These are phyloP conservation scores for Crucibulum parvulum DNA, from an alignment of 1,284 basidiomycete species.

Conservation along the genomic window DNA sequence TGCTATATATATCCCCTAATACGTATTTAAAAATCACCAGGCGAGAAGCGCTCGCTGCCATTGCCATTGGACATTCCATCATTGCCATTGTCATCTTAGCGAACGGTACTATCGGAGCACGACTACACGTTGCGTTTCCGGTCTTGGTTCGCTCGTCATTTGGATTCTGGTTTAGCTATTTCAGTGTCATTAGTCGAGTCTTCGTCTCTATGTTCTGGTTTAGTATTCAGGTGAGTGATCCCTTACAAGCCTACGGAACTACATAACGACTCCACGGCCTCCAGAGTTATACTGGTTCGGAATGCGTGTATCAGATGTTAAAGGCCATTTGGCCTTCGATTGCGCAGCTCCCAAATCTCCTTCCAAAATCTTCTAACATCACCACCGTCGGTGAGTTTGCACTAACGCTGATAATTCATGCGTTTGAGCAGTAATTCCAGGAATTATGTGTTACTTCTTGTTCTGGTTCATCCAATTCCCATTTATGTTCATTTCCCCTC, in stretches of 20 bases:
- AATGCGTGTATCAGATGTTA: conserved; percentile 76
- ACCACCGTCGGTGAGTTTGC: conserved; percentile 59
- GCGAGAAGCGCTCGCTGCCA: conserved; percentile 67
- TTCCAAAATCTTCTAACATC: conserved; percentile 65
- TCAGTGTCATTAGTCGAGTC: conserved; percentile 76
- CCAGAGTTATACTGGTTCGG: conserved; percentile 67
- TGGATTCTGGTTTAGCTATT: conserved; percentile 83
- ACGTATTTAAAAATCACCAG: no score
- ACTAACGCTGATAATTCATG: neutral
- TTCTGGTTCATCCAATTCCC: conserved; percentile 82
- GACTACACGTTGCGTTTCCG: conserved; percentile 67
- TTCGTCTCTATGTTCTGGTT: conserved; percentile 85
- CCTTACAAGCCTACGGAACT: neutral
- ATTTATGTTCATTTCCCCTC: conserved; percentile 79
- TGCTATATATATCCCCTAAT: no score
- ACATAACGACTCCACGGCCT: conserved; percentile 5
- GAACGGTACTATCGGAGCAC: conserved; percentile 78
- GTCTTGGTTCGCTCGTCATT: conserved; percentile 80
- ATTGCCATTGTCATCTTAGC: conserved; percentile 64
- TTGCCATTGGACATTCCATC: conserved; percentile 66
- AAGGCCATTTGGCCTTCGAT: conserved; percentile 83
- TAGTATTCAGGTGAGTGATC: conserved; percentile 53
- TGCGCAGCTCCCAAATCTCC: conserved; percentile 65
- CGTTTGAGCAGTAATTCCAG: conserved; percentile 24
- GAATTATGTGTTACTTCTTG: conserved; percentile 79